Evolutionary conservation across 208 protist species (phyloP), one percentile per base, ranked within the genome.

Genomic region (Trypanosoma vivax): DNA sequence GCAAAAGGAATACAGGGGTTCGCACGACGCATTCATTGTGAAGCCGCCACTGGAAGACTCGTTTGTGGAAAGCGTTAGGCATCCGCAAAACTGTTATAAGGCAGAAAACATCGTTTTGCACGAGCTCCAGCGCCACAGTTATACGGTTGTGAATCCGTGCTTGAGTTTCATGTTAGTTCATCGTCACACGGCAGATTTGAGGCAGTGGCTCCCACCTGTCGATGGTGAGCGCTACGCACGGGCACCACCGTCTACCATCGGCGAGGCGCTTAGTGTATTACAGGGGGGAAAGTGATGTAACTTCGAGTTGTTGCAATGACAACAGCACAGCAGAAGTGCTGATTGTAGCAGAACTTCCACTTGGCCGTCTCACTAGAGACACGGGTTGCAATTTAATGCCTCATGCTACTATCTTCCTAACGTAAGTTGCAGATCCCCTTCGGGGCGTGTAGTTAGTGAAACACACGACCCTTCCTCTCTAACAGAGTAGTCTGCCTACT

Each of bases 21-120:
- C 87, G 0, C 87, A 94, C 46, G 83, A 94, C 49, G 87, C 87
- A 18, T 94, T 94, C 58, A 50, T 91, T 0, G 21, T 94, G 11
- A 28, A 42, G 16, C 73, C 83, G 4, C 83, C 87, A 9, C 16
- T 90, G 14, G 64, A 79, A 18, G 7, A 24, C 10, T 23, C 52
- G 2, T 71, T 94, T 24, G 3, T 94, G 3, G 41, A 37, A 2
- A 28, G 40, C 19, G 71, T 90, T n/a, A 16, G 30, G 0, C 87
- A 94, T 51, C 64, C 65, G 11, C 87, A 94, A 54, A 94, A 94
- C 65, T 70, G 67, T 50, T 94, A 94, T 63, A 77, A 90, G 52
- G 75, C 78, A 3, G 87, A 94, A 67, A 94, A 94, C 63, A 70
- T 94, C 29, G 83, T 94, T 21, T 50, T 94, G 19, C 55, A 91